A percentile compares a stretch with the other conserved stretches of the same genome.
These are phyloP conservation scores for Simplicillium sp. DNA, from an alignment of 2,329 filamentous ascomycete species.

Conservation along the genomic window DNA sequence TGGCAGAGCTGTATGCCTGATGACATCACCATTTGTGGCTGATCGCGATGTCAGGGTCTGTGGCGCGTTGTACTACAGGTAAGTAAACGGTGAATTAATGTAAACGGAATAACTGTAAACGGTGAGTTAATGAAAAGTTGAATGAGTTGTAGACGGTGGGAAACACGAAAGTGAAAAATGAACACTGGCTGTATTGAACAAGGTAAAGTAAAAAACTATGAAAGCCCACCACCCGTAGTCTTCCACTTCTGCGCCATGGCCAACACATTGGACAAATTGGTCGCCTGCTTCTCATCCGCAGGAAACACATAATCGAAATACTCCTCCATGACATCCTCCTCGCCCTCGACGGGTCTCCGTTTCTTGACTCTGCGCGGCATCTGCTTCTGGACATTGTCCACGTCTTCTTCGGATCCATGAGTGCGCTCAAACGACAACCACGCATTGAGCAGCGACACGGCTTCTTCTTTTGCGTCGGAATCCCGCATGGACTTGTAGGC, in stretches of 20 bases:
- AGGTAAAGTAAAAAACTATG: too few relatives aligned
- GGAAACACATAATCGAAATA: constrained; percentile 97
- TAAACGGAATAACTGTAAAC: too few relatives aligned
- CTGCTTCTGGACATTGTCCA: constrained; percentile 78
- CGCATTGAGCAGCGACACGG: constrained; percentile 82
- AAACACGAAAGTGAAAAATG: too few relatives aligned
- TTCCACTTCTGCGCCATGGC: constrained; percentile 87
- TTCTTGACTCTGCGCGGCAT: constrained; percentile 94
- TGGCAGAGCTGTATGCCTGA: constrained; percentile 1
- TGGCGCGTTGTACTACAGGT: too few relatives aligned
- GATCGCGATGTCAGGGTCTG: too few relatives aligned
- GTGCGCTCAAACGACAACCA: constrained; percentile 89
- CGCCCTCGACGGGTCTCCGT: constrained; percentile 82
- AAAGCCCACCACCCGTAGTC: constrained; percentile 38
- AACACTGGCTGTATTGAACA: too few relatives aligned
- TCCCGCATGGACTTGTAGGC: constrained; percentile 84
- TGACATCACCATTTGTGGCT: constrained; percentile 6
- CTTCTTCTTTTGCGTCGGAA: constrained; percentile 83
- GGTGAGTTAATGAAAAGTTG: too few relatives aligned
- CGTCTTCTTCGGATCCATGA: constrained; percentile 66
- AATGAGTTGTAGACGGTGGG: too few relatives aligned
- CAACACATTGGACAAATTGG: constrained; percentile 74
- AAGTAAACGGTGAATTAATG: too few relatives aligned
- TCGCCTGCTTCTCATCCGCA: constrained; percentile 79
- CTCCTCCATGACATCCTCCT: constrained; percentile 73